Conservation (phyloP, 495 filamentous ascomycete genomes). For the Aspergillus indologenus region DNA sequence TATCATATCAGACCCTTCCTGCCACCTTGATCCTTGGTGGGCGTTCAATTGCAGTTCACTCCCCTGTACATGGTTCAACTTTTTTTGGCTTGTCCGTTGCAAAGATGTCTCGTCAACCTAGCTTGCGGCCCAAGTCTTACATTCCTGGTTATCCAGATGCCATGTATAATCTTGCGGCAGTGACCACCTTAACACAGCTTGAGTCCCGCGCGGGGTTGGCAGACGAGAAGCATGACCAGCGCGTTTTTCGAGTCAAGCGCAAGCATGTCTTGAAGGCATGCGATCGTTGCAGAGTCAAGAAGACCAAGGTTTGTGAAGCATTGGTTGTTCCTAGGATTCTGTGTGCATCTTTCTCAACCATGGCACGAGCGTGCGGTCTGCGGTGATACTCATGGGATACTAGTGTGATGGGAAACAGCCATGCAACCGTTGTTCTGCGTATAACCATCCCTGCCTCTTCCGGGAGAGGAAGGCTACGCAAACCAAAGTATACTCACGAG, state of each 20-base stretch:
- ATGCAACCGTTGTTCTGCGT: slow-evolving; percentile 47
- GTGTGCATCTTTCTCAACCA: slow-evolving; percentile 2
- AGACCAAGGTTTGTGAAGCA: slow-evolving; percentile 41
- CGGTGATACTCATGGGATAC: slow-evolving; percentile 14
- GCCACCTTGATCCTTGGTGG: slow-evolving; percentile 1
- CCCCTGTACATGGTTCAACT: slow-evolving; percentile 1
- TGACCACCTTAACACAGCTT: slow-evolving; percentile 34
- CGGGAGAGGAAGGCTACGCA: slow-evolving; percentile 48
- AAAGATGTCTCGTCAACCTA: slow-evolving; percentile 43
- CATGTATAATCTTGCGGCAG: slow-evolving; percentile 34
- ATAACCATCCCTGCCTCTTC: slow-evolving; percentile 48
- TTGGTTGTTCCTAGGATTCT: neutral
- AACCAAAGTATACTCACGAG: slow-evolving; percentile 48
- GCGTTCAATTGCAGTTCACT: slow-evolving; percentile 7
- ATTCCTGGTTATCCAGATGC: slow-evolving; percentile 38
- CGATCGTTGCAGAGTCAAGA: slow-evolving; percentile 49
- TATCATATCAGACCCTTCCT: slow-evolving; percentile 7
- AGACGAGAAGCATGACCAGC: slow-evolving; percentile 44
- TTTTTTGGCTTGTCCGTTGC: slow-evolving; percentile 5
- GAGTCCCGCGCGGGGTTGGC: slow-evolving; percentile 28
- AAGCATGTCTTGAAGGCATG: slow-evolving; percentile 50
- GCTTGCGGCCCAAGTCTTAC: slow-evolving; percentile 40
- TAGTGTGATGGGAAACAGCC: slow-evolving; percentile 51
- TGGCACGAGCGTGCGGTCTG: neutral
- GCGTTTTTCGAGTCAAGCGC: slow-evolving; percentile 48